Conservation (phyloP, 192 early-diverging fungal genomes). For the Coemansia sp. region DNA sequence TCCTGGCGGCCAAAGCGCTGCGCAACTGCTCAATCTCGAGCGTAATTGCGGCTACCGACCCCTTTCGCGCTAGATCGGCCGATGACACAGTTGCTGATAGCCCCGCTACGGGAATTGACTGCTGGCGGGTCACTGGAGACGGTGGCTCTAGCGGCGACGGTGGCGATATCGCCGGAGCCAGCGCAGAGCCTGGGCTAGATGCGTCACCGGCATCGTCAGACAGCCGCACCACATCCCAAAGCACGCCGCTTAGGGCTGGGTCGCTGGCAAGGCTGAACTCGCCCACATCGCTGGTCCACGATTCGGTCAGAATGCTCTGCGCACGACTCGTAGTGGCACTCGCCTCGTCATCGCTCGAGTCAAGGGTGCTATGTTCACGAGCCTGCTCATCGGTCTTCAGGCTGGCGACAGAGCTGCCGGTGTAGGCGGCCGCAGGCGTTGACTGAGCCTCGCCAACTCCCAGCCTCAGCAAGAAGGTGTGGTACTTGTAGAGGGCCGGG, state of each 20-base stretch:
- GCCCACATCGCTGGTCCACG: constrained; percentile 48
- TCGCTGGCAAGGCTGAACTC: constrained; percentile 24
- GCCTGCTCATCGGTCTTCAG: not conserved
- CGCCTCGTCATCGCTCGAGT: not conserved
- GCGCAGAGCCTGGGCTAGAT: constrained; percentile 1
- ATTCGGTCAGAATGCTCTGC: constrained; percentile 34
- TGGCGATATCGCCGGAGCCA: not conserved
- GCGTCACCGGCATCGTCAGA: constrained; percentile 18
- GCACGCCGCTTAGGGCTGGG: constrained; percentile 40
- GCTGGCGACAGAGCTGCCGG: not conserved
- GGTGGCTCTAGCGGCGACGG: constrained; percentile 1
- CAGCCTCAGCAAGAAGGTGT: constrained; percentile 90
- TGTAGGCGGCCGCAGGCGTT: not conserved
- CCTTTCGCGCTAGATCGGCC: constrained; percentile 42
- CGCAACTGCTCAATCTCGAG: constrained; percentile 46
- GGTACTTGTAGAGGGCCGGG: constrained; percentile 94
- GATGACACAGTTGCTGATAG: constrained; percentile 22
- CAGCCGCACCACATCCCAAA: constrained; percentile 55
- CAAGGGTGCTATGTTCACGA: not conserved
- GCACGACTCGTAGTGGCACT: constrained; percentile 11
- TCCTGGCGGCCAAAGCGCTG: constrained; percentile 28
- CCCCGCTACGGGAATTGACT: not conserved
- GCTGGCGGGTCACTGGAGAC: constrained; percentile 2
- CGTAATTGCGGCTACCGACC: constrained; percentile 35
- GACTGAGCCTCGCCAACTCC: constrained; percentile 44